Evolutionary conservation across 1,284 basidiomycete genomes (phyloP), one percentile per base, ranked within the genome.

Genomic region (Rhodotorula sp.): DNA sequence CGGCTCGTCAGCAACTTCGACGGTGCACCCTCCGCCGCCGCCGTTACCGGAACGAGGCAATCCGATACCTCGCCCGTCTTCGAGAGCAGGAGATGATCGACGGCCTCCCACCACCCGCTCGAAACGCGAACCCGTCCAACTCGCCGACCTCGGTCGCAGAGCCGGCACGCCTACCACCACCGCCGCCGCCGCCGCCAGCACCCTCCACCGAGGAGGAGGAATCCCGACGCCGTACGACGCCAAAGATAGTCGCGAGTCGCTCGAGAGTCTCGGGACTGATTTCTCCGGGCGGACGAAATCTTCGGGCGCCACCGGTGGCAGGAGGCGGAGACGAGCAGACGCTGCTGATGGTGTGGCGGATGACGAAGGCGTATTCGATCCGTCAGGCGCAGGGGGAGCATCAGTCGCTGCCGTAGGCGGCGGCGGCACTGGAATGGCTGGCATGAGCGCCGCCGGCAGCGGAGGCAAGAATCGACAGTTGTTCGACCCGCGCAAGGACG

Each of bases 401-500:
- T 28, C 28, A 28, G 28, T 28, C 28, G 28, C 28, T 28, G 28
- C 34, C 34, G 34, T 34, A 34, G 34, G 34, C 34, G 34, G 34
- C 34, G 34, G 34, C n/a, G 26, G 16, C n/a, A 16, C 54, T 10
- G 54, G n/a, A 14, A n/a, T 23, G 50, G 50, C 50, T 12, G n/a
- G n/a, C n/a, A n/a, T n/a, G 21, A n/a, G 10, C 14, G 54, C 54
- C 0, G 54, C 28, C 3, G 50, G 48, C 23, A 6, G 38, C 31
- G 4, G 34, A 8, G 34, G 38, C 47, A 62, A 64, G 52, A 55
- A 81, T 43, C 85, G 87, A 8, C 89, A 90, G 74, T 85, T 95
- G 0, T 94, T 93, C 70, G 91, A 94, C 79, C 89, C 89, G 70
- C 84, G 89, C 60, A 89, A 89, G 79, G 89, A 95, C 79, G 90